Evolutionary conservation across 768 basidiomycete genomes (phyloP).

Genomic region (Kockovaella imperatae): DNA sequence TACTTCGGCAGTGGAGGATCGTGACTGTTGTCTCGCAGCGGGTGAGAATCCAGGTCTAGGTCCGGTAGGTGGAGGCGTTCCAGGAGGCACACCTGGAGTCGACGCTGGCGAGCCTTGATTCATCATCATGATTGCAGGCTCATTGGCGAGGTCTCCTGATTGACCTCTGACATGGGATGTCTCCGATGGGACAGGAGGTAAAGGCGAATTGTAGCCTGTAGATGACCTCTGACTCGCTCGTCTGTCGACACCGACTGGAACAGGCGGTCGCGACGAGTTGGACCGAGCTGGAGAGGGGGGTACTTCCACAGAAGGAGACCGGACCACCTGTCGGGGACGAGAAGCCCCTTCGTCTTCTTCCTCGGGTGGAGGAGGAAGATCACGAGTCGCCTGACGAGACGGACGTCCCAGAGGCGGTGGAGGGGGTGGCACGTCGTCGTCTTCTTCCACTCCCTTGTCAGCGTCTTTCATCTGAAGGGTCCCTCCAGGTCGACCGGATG

Average conservation of each 20-base stretch:
- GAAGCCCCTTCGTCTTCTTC: neutral
- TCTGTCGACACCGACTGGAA: neutral
- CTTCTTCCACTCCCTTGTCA: constrained; percentile 10
- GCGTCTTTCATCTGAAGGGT: no score
- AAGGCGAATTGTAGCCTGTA: no score
- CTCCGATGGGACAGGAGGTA: neutral
- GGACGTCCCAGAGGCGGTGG: constrained; percentile 27
- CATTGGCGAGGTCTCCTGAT: neutral
- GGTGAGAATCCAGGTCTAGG: constrained; percentile 30
- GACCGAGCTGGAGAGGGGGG: constrained; percentile 2
- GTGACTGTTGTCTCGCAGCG: constrained; percentile 2
- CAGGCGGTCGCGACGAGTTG: constrained; percentile 7
- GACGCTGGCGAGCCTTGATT: constrained; percentile 44
- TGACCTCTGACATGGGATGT: neutral
- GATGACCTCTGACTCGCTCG: neutral
- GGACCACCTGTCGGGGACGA: neutral
- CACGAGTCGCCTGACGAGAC: constrained; percentile 3
- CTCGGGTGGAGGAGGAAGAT: neutral
- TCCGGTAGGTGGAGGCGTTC: constrained; percentile 48
- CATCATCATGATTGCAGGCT: constrained; percentile 2
- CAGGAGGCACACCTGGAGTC: constrained; percentile 49
- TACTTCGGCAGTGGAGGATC: no score
- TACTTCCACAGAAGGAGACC: neutral
- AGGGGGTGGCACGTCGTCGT: constrained; percentile 15
- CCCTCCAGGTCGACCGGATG: constrained; percentile 18